Evolutionary conservation across 805 yeast genomes (phyloP), one percentile per base, ranked within the genome.

Genomic region (Yamadazyma akitaensis): DNA sequence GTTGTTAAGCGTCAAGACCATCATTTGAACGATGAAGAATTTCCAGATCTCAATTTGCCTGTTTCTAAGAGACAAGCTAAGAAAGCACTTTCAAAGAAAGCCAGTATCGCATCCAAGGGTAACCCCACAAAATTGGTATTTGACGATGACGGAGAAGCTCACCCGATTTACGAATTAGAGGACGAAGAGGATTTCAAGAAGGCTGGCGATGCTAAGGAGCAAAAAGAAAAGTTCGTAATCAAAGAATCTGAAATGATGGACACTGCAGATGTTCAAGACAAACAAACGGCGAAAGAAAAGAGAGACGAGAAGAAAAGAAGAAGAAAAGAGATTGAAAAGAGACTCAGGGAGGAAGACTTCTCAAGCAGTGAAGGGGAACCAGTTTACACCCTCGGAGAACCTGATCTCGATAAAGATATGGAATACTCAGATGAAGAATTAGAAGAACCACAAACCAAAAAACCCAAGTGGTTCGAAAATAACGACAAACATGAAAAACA

Each of bases 141-240:
- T 60, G 99, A 94, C 61, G 99, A 94, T 51, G 97, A 92, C 2
- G 99, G 99, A 24, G 76, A 74, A 5, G 85, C 98, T 0, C 98
- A 92, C 65, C 87, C 96, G 9, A 73, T 92, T 5, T 94, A 94
- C 60, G 98, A 92, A 67, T 74, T 94, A 50, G 90, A 88, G 61
- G 88, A 85, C 55, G 97, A 89, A 65, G 94, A 83, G 35, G 96
- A 87, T 49, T 94, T 94, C 77, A 77, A 65, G 51, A 80, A 78
- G 51, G 91, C 88, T 36, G 82, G 82, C 26, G 86, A 80, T 56
- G 90, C 91, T 1, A 71, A 70, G 43, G 67, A 62, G 9, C 95
- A 88, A 67, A 85, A 87, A 67, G 66, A 73, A 35, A 76, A 79
- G 51, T 94, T 81, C 57, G 78, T 94, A 38, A 65, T 53, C 12